Conservation (phyloP, 202 grass and related monocot species). For the Schoenoplectus triqueter region DNA sequence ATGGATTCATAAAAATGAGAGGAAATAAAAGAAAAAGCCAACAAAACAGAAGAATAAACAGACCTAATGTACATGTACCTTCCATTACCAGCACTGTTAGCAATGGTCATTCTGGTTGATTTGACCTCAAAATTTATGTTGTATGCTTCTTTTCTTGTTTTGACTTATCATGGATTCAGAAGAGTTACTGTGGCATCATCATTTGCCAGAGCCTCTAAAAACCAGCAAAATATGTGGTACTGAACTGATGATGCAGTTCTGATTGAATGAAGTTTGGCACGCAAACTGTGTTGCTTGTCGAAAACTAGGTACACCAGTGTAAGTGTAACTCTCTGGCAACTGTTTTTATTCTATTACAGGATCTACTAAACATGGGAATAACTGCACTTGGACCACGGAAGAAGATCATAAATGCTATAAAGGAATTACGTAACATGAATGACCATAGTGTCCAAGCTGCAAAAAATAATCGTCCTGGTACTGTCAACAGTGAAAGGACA, state of each 20-base stretch:
- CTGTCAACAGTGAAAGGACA: conserved; percentile 47
- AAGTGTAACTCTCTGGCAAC: conserved; percentile 39
- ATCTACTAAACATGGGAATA: conserved; percentile 87
- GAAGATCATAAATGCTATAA: conserved; percentile 75
- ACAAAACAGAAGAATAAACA: not conserved
- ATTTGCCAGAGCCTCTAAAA: not conserved
- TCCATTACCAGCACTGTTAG: not conserved
- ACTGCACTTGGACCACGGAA: conserved; percentile 70
- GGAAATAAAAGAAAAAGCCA: not conserved
- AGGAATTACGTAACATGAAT: conserved; percentile 63
- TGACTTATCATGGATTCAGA: not conserved
- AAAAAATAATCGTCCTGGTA: conserved; percentile 33
- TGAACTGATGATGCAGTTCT: conserved; percentile 13
- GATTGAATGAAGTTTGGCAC: not conserved
- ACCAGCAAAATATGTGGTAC: not conserved
- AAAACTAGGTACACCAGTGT: conserved; percentile 8
- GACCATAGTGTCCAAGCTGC: conserved; percentile 26
- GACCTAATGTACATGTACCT: not conserved
- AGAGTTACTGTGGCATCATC: conserved; percentile 1
- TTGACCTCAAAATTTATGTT: not conserved
- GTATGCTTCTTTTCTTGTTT: not conserved
- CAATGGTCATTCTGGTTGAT: conserved; percentile 9
- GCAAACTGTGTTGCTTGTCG: not conserved
- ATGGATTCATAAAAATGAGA: not conserved
- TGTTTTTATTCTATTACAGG: conserved; percentile 51